These are phyloP conservation scores for Nemania bipapillata DNA, from an alignment of 2,329 filamentous ascomycete genomes.

Conservation along the genomic window DNA sequence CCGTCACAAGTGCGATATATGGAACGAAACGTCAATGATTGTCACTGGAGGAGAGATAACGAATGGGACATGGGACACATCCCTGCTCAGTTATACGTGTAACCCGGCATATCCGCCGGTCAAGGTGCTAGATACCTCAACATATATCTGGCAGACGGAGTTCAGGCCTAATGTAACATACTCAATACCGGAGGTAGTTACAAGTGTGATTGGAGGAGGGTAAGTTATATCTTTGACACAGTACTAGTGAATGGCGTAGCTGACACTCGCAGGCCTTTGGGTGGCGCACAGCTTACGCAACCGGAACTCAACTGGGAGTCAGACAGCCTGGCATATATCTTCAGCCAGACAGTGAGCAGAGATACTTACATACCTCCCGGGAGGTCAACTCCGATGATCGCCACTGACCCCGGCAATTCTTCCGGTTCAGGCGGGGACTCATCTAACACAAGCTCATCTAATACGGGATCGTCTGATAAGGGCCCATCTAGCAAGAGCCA, in stretches of 20 bases:
- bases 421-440: not conserved
- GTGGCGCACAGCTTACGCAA: conserved; percentile 26
- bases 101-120: conserved; percentile 37
- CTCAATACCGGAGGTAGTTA: conserved; percentile 35
- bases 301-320: conserved; percentile 31
- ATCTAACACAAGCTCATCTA: not conserved
- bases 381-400: not conserved
- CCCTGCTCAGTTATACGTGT: conserved; percentile 15
- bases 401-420: not conserved
- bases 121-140: conserved; percentile 38
- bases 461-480: not conserved
- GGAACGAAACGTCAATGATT: conserved; percentile 38
- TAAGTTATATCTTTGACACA: conserved; percentile 19
- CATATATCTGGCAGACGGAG: conserved; percentile 34
- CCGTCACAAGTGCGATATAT: conserved; percentile 36
- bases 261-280: conserved; percentile 28
- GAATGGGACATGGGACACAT: not conserved
- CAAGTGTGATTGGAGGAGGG: conserved; percentile 37
- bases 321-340: conserved; percentile 28
- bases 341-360: conserved; percentile 33
- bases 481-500: not conserved
- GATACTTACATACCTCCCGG: conserved; percentile 20
- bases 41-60: conserved; percentile 33
- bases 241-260: not conserved
- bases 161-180: conserved; percentile 35